Conservation (phyloP, 352 stramenopile genomes). For the Halophytophthora batemanensis region DNA sequence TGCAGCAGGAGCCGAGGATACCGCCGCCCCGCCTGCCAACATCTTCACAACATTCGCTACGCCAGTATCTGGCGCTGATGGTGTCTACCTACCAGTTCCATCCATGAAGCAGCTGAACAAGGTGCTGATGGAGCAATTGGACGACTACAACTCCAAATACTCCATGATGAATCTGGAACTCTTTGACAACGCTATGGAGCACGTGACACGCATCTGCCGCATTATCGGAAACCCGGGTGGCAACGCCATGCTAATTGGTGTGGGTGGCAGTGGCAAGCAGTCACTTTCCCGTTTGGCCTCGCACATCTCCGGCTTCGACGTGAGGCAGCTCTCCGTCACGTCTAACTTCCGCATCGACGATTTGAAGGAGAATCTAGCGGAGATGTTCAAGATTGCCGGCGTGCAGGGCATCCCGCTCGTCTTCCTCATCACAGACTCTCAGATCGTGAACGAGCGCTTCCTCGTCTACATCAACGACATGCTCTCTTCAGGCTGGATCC, state of each 20-base stretch:
- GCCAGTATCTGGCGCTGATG: conserved; percentile 57
- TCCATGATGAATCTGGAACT: conserved; percentile 98
- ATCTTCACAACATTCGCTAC: conserved; percentile 96
- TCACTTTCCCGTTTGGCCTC: conserved; percentile 94
- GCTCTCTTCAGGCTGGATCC: conserved; percentile 94
- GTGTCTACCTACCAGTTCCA: conserved; percentile 66
- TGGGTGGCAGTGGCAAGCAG: conserved; percentile 96
- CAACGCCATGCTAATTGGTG: conserved; percentile 97
- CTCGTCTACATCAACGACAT: conserved; percentile 99
- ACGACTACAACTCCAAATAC: conserved; percentile 96
- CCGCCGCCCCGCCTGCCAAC: conserved; percentile 44
- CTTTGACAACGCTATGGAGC: conserved; percentile 97
- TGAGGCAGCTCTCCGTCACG: conserved; percentile 94
- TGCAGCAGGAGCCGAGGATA: conserved; percentile 22
- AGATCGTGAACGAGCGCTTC: conserved; percentile 98
- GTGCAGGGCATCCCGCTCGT: conserved; percentile 93
- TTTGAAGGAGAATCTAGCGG: conserved; percentile 95
- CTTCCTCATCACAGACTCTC: conserved; percentile 98
- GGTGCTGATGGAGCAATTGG: conserved; percentile 92
- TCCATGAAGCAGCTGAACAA: conserved; percentile 88
- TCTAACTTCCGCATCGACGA: conserved; percentile 96
- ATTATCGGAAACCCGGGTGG: conserved; percentile 96
- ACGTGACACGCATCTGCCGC: conserved; percentile 95
- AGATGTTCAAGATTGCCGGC: conserved; percentile 96
- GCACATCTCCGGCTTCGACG: conserved; percentile 96